Evolutionary conservation across 2,329 filamentous ascomycete species (phyloP).

Genomic region (Hypoxylon rubiginosum): DNA sequence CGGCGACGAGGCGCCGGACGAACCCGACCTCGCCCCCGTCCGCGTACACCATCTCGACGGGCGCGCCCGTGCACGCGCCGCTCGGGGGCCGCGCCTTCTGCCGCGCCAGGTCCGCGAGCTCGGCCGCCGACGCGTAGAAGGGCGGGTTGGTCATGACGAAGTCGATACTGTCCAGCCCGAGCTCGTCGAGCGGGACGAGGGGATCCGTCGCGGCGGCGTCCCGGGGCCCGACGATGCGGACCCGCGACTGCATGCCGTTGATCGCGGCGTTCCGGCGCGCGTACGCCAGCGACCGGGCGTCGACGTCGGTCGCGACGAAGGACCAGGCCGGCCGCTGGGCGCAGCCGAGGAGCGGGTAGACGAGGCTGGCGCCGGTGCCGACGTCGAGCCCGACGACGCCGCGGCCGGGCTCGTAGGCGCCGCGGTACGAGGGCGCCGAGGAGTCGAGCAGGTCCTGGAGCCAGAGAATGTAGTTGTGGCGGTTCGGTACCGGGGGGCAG

Average conservation of each 20-base stretch:
- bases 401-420: constrained; percentile 60
- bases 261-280: constrained; percentile 75
- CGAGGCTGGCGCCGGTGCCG: constrained; percentile 90
- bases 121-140: constrained; percentile 83
- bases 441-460: constrained; percentile 84
- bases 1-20: constrained; percentile 76
- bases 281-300: constrained; percentile 74
- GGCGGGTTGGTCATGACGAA: constrained; percentile 97
- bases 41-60: constrained; percentile 85
- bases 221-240: constrained; percentile 72
- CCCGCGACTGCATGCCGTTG: constrained; percentile 75
- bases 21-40: constrained; percentile 87
- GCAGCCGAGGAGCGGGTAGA: constrained; percentile 89
- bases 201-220: constrained; percentile 59
- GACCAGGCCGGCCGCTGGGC: constrained; percentile 75
- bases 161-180: constrained; percentile 69
- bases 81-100: constrained; percentile 77
- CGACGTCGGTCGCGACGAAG: constrained; percentile 84
- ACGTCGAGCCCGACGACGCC: constrained; percentile 81
- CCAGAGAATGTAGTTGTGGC: constrained; percentile 93
- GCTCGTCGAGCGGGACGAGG: constrained; percentile 74
- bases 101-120: constrained; percentile 74
- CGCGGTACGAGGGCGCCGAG: constrained; percentile 63
- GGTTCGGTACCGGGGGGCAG: constrained; percentile 83
- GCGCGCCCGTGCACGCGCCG: constrained; percentile 81